Evolutionary conservation across 441 rosid species (phyloP).

Genomic region (Gossypium schwendimanii): DNA sequence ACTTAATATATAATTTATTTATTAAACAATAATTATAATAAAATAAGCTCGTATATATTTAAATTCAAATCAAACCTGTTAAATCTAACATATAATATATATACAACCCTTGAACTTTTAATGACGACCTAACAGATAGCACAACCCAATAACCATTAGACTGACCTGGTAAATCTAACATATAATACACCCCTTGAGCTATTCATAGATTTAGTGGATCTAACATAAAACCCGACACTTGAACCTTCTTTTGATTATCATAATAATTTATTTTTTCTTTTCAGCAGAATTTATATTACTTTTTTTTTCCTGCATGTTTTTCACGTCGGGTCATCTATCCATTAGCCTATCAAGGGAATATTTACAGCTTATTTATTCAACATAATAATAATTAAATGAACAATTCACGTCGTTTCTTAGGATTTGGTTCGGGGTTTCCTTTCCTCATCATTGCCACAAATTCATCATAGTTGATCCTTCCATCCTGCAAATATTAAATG

Average conservation of each 20-base stretch:
- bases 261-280: background rate
- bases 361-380: background rate
- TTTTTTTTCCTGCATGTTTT: background rate
- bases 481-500: constrained; percentile 41
- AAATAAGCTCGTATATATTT: background rate
- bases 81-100: background rate
- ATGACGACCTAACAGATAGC: background rate
- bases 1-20: background rate
- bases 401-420: constrained; percentile 54
- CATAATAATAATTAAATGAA: background rate
- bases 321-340: background rate
- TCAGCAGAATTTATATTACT: background rate
- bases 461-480: constrained; percentile 71
- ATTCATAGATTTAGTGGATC: background rate
- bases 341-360: constrained; percentile 7
- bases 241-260: background rate
- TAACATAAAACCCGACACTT: background rate
- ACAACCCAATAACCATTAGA: background rate
- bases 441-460: constrained; percentile 90
- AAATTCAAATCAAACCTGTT: background rate
- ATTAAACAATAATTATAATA: background rate
- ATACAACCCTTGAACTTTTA: background rate
- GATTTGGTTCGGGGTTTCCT: constrained; percentile 61
- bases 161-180: background rate
- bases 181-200: background rate